phyloP scores from a whole-genome alignment of 495 filamentous ascomycete species.

The Aspergillus cavernicola region DNA sequence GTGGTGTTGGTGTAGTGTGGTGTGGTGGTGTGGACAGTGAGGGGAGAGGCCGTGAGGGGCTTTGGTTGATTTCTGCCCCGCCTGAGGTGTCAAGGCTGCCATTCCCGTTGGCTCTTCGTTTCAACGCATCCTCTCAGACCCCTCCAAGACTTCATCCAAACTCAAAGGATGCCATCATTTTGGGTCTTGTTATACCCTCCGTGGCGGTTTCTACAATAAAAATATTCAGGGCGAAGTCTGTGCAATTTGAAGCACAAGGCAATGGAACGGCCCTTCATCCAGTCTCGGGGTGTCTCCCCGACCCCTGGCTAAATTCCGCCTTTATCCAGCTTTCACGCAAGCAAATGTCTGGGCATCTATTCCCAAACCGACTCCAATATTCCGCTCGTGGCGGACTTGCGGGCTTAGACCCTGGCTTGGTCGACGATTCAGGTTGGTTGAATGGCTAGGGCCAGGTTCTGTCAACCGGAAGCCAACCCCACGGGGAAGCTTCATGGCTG shows the following conservation, averaged over 20 bases:
- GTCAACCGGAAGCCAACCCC: slow-evolving; percentile 1
- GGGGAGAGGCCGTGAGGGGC: neutral
- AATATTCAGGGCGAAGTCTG: neutral
- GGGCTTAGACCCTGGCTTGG: slow-evolving; percentile 6
- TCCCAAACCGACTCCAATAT: neutral
- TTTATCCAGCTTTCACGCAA: slow-evolving; percentile 8
- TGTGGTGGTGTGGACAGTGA: neutral
- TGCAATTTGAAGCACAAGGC: slow-evolving; percentile 2
- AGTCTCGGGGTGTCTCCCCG: slow-evolving; percentile 6
- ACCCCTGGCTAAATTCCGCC: slow-evolving; percentile 1
- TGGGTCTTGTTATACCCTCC: neutral
- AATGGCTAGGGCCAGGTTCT: neutral
- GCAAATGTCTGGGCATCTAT: slow-evolving; percentile 6
- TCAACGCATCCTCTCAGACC: neutral
- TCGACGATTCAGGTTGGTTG: neutral
- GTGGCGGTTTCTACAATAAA: neutral
- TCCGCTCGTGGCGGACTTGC: slow-evolving; percentile 4
- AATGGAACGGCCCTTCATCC: neutral
- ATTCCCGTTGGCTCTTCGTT: neutral
- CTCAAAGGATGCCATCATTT: slow-evolving; percentile 1
- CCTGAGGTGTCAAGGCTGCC: too few relatives aligned
- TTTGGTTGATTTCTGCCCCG: neutral
- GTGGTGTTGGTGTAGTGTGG: neutral
- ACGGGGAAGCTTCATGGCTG: slow-evolving; percentile 9
- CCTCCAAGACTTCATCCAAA: neutral